A percentile compares a stretch with the other conserved stretches of the same genome.
These are phyloP conservation scores for Microcera coccophila DNA, from an alignment of 2,329 filamentous ascomycete species.

Conservation along the genomic window DNA sequence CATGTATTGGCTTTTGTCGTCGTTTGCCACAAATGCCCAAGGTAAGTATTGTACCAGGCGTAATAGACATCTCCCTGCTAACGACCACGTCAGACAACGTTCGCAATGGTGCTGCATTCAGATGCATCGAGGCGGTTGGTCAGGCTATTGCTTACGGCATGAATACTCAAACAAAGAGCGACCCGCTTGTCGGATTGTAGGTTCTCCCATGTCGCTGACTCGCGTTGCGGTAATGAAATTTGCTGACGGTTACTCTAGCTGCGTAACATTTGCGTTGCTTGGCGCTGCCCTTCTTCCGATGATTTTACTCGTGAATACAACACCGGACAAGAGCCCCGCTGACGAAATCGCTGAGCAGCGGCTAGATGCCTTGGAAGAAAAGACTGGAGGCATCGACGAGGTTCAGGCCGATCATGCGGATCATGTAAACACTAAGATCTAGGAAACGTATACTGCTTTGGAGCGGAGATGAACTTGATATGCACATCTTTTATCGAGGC, in stretches of 20 bases:
- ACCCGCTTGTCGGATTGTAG: conserved; percentile 38
- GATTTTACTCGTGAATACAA: conserved; percentile 37
- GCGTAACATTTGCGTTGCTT: conserved; percentile 37
- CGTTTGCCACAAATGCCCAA: conserved; percentile 40
- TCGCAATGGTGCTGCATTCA: conserved; percentile 40
- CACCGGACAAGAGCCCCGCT: conserved; percentile 37
- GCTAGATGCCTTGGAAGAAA: conserved; percentile 19
- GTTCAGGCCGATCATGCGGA: too few relatives aligned
- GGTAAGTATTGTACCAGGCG: conserved; percentile 20
- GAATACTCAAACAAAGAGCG: conserved; percentile 37
- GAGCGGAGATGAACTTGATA: too few relatives aligned
- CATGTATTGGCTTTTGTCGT: conserved; percentile 43
- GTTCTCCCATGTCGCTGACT: conserved; percentile 13
- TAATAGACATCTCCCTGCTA: not conserved
- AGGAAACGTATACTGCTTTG: too few relatives aligned
- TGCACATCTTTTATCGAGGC: too few relatives aligned
- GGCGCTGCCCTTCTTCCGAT: conserved; percentile 34
- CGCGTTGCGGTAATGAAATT: not conserved
- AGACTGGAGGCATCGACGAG: too few relatives aligned
- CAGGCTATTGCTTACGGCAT: conserved; percentile 40
- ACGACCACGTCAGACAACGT: conserved; percentile 31
- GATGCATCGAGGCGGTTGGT: conserved; percentile 38
- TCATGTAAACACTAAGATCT: too few relatives aligned
- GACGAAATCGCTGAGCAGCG: conserved; percentile 36
- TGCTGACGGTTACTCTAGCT: conserved; percentile 21